phyloP scores from a whole-genome alignment of 768 basidiomycete genomes.

The Mycena pura region DNA sequence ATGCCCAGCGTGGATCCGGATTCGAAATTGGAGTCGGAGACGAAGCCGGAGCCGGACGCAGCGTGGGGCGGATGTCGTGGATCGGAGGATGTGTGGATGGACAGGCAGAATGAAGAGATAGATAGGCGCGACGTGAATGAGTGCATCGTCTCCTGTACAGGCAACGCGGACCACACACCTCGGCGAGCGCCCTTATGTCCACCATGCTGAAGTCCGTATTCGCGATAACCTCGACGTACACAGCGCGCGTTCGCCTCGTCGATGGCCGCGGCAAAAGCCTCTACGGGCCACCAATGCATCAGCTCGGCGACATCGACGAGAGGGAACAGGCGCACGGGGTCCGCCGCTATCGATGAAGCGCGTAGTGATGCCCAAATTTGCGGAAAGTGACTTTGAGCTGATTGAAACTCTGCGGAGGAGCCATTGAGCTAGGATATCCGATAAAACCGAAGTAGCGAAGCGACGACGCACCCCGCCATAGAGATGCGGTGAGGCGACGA shows the following conservation, averaged over 20 bases:
- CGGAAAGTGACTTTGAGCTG: slow-evolving; percentile 57
- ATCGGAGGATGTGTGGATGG: slow-evolving; percentile 35
- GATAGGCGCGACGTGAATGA: not conserved
- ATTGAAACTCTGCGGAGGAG: slow-evolving; percentile 46
- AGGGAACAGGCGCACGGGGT: slow-evolving; percentile 36
- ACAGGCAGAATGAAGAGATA: not conserved
- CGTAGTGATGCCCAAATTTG: slow-evolving; percentile 49
- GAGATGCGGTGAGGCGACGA: slow-evolving; percentile 54
- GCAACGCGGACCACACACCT: slow-evolving; percentile 37
- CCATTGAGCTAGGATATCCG: not conserved
- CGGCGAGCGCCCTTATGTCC: slow-evolving; percentile 54
- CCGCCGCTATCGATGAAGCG: slow-evolving; percentile 52
- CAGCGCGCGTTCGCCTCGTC: slow-evolving; percentile 62
- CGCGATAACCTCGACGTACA: slow-evolving; percentile 63
- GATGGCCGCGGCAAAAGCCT: slow-evolving; percentile 49
- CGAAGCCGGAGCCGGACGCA: slow-evolving; percentile 46
- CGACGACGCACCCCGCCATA: slow-evolving; percentile 50
- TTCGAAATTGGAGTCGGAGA: slow-evolving; percentile 25
- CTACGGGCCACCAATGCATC: not conserved
- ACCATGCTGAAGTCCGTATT: slow-evolving; percentile 60
- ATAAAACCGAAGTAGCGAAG: too few species aligned
- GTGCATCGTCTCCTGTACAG: not conserved
- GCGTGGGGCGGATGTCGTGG: slow-evolving; percentile 57
- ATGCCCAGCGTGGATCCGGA: too few species aligned
- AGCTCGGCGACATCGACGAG: not conserved